These are phyloP conservation scores for Ceratocystis destructans DNA, from an alignment of 2,329 filamentous ascomycete genomes.

Conservation along the genomic window DNA sequence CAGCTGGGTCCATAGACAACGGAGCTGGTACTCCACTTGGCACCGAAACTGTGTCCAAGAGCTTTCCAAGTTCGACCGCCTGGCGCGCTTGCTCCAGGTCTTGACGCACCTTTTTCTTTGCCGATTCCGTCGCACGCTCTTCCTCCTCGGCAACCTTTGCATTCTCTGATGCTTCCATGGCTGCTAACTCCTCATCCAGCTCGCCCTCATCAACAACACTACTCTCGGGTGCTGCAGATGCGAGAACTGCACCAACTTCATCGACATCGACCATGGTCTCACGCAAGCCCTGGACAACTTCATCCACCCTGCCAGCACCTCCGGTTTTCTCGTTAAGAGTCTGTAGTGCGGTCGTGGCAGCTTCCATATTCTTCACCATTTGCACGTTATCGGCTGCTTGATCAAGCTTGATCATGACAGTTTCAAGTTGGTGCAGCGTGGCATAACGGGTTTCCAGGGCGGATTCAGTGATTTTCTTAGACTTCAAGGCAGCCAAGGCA, in stretches of 20 bases:
- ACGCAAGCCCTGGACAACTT: slow-evolving; percentile 58
- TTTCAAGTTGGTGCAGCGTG: slow-evolving; percentile 68
- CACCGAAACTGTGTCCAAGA: slow-evolving; percentile 28
- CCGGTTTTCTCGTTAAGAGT: slow-evolving; percentile 65
- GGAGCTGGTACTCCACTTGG: background rate
- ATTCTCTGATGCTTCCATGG: slow-evolving; percentile 49
- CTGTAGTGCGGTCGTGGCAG: slow-evolving; percentile 57
- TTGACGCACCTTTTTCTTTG: slow-evolving; percentile 27
- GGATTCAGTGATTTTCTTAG: slow-evolving; percentile 67
- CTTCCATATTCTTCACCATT: slow-evolving; percentile 69
- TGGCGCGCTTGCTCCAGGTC: slow-evolving; percentile 29
- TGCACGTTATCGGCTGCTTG: slow-evolving; percentile 75
- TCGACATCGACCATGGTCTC: slow-evolving; percentile 72
- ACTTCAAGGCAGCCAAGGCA: slow-evolving; percentile 65
- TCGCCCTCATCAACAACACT: slow-evolving; percentile 59
- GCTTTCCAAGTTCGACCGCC: slow-evolving; percentile 37
- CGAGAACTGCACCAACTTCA: slow-evolving; percentile 65
- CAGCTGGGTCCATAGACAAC: slow-evolving; percentile 14
- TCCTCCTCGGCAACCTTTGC: slow-evolving; percentile 35
- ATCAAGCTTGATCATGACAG: slow-evolving; percentile 69
- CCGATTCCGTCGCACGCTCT: slow-evolving; percentile 31
- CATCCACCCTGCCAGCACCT: slow-evolving; percentile 59
- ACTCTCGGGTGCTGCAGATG: slow-evolving; percentile 39
- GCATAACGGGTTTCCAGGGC: slow-evolving; percentile 58
- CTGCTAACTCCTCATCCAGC: slow-evolving; percentile 76